Conservation (phyloP, 441 rosid genomes). For the Manihot esculenta region DNA sequence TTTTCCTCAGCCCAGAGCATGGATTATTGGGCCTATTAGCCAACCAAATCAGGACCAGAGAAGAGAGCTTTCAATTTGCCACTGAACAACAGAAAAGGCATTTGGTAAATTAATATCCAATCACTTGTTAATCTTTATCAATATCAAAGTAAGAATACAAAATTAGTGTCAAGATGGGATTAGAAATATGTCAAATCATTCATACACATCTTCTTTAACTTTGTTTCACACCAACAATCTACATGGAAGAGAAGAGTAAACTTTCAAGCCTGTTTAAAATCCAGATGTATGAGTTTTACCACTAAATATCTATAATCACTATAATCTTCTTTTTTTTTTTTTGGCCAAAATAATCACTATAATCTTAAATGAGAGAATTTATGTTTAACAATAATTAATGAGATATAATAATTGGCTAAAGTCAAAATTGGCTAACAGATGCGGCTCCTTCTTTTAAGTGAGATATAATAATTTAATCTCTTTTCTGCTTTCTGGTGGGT, state of each 20-base stretch:
- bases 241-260: neutral
- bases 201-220: neutral
- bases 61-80: neutral
- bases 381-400: no score
- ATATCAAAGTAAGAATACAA: neutral
- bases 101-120: no score
- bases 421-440: conserved; percentile 4
- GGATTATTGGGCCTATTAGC: neutral
- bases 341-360: no score
- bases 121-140: neutral
- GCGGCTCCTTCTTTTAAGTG: conserved; percentile 5
- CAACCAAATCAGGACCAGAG: neutral
- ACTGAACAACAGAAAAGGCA: neutral
- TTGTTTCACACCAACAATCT: neutral
- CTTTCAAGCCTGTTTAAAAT: neutral
- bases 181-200: neutral
- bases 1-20: neutral
- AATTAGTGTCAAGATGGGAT: neutral
- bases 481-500: neutral
- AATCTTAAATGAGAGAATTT: no score
- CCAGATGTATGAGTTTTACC: no score
- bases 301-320: no score
- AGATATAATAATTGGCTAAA: neutral
- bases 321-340: no score
- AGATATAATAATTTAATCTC: neutral